Base-by-base conservation (phyloP, 1,284 basidiomycete species). In the Phenoliferia sp. region DNA sequence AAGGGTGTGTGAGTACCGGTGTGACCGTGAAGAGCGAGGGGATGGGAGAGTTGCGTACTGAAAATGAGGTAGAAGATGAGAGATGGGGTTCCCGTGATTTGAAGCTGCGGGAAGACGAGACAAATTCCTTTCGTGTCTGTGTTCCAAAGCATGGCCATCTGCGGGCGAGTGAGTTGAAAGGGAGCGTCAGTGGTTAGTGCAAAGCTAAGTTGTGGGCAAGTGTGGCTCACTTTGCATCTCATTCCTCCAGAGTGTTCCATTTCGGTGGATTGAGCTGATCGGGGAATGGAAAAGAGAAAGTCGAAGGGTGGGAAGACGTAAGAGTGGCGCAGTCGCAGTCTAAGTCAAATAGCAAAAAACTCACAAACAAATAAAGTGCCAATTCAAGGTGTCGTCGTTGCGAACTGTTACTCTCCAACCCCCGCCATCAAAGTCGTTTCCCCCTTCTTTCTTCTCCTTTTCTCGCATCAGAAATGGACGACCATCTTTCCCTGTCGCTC, bases 61-160 rank as follows among this genome's bases (percentile, higher is more conserved):
- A 65, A 48, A 29, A 55, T 4, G 22, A 71, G 44, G 32, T 61
- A 69, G 33, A 62, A 58, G 19, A 68, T 16, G 61, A 69, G 35
- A 2, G 57, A 33, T 4, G 35, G 29, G 34, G 65, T 60, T 26
- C 19, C 16, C n/a, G 52, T 54, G 62, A 72, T 69, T 48, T 72
- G 70, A 3, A 72, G 48, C 3, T 31, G 33, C 2, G 68, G 68
- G 35, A 69, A 69, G 2, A 72, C 70, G 33, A 72, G 64, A 26
- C 70, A 72, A 19, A 58, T 32, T 2, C 70, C 70, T 5, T 59
- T 31, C 2, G 70, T 68, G 31, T 69, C 56, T n/a, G 35, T 35
- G 34, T 72, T 69, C 66, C 66, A 67, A 5, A 72, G 39, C 70
- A 71, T 71, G 35, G 32, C 36, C 69, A 71, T 71, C 69, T 71